Conservation (phyloP, 169 alveolate genomes). For the Cryptosporidium bovis region DNA sequence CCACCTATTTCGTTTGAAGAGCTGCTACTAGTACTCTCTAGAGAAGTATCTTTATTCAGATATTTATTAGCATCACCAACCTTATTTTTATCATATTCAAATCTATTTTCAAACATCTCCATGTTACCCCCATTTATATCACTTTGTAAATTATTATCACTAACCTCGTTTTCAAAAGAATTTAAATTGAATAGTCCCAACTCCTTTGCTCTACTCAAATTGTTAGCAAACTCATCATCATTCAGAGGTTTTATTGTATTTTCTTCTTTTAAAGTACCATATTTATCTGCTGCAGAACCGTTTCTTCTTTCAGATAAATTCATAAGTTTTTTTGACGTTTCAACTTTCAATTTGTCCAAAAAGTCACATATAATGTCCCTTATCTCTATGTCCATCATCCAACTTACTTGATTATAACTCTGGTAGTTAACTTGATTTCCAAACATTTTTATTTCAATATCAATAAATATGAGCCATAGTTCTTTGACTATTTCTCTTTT, state of each 20-base stretch:
- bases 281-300: no score
- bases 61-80: not conserved
- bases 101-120: not conserved
- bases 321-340: constrained; percentile 21
- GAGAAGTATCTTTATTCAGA: not conserved
- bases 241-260: constrained; percentile 3
- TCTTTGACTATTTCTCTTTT: constrained; percentile 19
- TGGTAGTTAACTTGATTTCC: not conserved
- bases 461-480: constrained; percentile 20
- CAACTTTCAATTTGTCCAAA: constrained; percentile 9
- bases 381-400: constrained; percentile 40
- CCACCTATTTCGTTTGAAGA: no score
- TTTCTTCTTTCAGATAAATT: not conserved
- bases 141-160: not conserved
- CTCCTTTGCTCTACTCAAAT: constrained; percentile 2
- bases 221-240: constrained; percentile 38
- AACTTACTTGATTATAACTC: not conserved
- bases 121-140: not conserved
- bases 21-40: no score
- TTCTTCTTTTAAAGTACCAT: not conserved
- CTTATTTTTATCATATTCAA: not conserved
- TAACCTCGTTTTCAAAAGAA: not conserved
- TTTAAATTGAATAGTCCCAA: constrained; percentile 29
- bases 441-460: constrained; percentile 22
- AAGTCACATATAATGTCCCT: constrained; percentile 24